Evolutionary conservation across 2,329 filamentous ascomycete species (phyloP).

Genomic region (Neoascochyta sp.): DNA sequence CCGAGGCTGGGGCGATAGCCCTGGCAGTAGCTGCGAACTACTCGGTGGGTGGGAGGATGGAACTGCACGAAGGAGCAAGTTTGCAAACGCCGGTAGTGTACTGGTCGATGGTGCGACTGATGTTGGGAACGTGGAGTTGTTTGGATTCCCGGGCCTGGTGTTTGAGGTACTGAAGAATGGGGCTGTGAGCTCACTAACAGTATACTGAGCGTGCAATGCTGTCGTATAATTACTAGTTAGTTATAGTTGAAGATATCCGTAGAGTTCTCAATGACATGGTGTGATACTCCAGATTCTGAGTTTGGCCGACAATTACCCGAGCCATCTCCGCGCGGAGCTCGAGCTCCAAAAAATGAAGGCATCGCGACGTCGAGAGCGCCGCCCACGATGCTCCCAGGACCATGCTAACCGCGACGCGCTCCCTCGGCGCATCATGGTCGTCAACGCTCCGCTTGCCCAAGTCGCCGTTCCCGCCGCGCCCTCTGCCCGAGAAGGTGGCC

Average conservation of each 20-base stretch:
- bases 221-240: too few relatives aligned
- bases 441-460: slow-evolving; percentile 48
- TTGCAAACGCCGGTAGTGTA: slow-evolving; percentile 33
- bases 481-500: slow-evolving; percentile 27
- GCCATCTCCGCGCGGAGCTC: slow-evolving; percentile 11
- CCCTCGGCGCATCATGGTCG: slow-evolving; percentile 42
- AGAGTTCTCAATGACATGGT: too few relatives aligned
- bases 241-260: too few relatives aligned
- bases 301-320: too few relatives aligned
- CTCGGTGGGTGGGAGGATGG: slow-evolving; percentile 66
- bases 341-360: slow-evolving; percentile 14
- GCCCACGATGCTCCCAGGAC: slow-evolving; percentile 38
- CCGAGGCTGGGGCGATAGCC: slow-evolving; percentile 85
- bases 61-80: slow-evolving; percentile 33
- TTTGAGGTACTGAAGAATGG: slow-evolving; percentile 96
- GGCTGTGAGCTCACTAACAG: slow-evolving; percentile 80
- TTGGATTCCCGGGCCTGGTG: slow-evolving; percentile 87
- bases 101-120: slow-evolving; percentile 47
- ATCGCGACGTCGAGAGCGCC: too few relatives aligned
- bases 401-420: slow-evolving; percentile 38
- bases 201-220: slow-evolving; percentile 70
- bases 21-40: slow-evolving; percentile 77
- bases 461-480: slow-evolving; percentile 49
- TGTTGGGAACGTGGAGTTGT: slow-evolving; percentile 75
- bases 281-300: too few relatives aligned